phyloP scores from a whole-genome alignment of 768 basidiomycete genomes.

The Pisolithus albus region DNA sequence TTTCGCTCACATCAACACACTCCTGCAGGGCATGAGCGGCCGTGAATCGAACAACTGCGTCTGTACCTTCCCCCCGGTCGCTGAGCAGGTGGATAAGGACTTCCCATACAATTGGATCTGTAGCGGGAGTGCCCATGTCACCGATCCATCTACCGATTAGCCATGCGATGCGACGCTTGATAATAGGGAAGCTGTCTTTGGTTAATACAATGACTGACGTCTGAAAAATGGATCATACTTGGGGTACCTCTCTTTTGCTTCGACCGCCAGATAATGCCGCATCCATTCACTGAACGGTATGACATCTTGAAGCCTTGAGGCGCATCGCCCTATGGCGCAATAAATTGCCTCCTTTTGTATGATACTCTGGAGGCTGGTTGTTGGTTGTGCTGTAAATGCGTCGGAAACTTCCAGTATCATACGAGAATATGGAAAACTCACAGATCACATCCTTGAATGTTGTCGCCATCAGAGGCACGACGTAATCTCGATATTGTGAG shows the following conservation, averaged over 20 bases:
- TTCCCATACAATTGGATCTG: conserved; percentile 69
- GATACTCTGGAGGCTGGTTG: conserved; percentile 49
- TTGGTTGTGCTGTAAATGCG: conserved; percentile 34
- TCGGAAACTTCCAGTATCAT: not conserved
- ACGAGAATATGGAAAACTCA: conserved; percentile 20
- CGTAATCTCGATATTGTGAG: conserved; percentile 60
- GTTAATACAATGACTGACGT: not conserved
- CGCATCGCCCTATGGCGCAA: conserved; percentile 83
- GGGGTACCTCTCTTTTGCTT: conserved; percentile 53
- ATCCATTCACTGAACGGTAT: conserved; percentile 73
- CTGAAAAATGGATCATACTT: conserved; percentile 35
- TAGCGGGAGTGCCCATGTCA: conserved; percentile 54
- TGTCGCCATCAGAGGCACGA: conserved; percentile 56
- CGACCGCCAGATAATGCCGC: conserved; percentile 46
- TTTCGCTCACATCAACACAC: conserved; percentile 70
- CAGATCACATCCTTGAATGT: conserved; percentile 59
- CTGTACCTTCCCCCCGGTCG: conserved; percentile 63
- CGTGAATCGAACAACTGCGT: conserved; percentile 81
- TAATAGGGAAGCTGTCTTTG: conserved; percentile 66
- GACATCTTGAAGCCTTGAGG: conserved; percentile 48
- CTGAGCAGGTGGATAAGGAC: conserved; percentile 70
- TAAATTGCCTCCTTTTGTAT: conserved; percentile 84
- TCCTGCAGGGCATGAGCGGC: conserved; percentile 74
- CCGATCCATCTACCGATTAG: conserved; percentile 84
- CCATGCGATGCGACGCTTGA: conserved; percentile 96